Percentiles rank a stretch among this genome's conserved stretches.
Evolutionary conservation across 2,329 filamentous ascomycete genomes (phyloP).

Genomic region (Metarhizium robertsii): DNA sequence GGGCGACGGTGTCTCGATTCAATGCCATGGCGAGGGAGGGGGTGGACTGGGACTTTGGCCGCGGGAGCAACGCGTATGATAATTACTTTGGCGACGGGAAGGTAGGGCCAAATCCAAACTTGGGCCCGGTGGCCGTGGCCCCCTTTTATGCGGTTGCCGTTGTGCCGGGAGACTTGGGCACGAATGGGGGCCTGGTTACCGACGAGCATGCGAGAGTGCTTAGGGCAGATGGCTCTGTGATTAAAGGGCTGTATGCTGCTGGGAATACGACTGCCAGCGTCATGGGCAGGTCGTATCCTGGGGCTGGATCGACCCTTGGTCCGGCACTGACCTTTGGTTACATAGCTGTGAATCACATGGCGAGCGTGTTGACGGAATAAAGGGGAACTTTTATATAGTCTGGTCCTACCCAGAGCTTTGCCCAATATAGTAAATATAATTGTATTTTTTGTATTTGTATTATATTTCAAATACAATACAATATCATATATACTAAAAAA

Average conservation of each 20-base stretch:
- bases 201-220: neutral
- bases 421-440: no score
- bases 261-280: neutral
- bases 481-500: no score
- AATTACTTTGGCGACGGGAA: neutral
- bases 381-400: no score
- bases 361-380: neutral
- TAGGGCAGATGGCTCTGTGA: neutral
- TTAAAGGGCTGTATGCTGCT: neutral
- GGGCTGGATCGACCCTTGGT: neutral
- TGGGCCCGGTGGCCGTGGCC: neutral
- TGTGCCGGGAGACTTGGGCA: neutral
- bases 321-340: neutral
- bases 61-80: neutral
- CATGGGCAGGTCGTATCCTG: neutral
- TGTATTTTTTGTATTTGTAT: no score
- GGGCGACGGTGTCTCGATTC: neutral
- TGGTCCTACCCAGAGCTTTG: no score
- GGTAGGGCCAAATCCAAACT: neutral
- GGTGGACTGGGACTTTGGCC: neutral
- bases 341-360: neutral
- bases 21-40: neutral
- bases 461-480: no score
- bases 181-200: neutral
- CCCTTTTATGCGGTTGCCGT: neutral